These are phyloP conservation scores for Aspergillus amoenus DNA, from an alignment of 2,329 filamentous ascomycete genomes.

Conservation along the genomic window DNA sequence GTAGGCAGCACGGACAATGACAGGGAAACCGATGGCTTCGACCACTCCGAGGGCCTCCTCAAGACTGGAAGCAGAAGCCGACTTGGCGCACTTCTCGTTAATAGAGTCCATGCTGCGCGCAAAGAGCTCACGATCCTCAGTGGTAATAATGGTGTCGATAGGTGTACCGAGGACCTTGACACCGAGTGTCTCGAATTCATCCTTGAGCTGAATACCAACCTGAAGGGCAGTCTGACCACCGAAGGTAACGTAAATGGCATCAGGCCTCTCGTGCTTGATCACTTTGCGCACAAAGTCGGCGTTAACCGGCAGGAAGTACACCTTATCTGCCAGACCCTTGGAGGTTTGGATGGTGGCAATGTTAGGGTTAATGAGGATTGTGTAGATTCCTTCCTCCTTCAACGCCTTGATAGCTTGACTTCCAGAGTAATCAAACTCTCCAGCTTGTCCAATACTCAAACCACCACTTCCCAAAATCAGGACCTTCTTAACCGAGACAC, in stretches of 20 bases:
- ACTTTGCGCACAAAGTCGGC: conserved; percentile 97
- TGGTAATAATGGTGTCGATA: conserved; percentile 97
- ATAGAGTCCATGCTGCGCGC: conserved; percentile 98
- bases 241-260: conserved; percentile 97
- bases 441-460: conserved; percentile 94
- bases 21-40: conserved; percentile 88
- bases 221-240: conserved; percentile 96
- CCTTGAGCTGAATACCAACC: conserved; percentile 95
- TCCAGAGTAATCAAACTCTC: conserved; percentile 98
- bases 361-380: conserved; percentile 97
- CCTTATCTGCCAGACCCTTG: conserved; percentile 95
- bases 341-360: conserved; percentile 99
- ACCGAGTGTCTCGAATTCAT: conserved; percentile 89
- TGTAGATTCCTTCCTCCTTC: conserved; percentile 98
- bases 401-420: conserved; percentile 98
- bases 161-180: conserved; percentile 94
- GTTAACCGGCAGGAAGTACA: conserved; percentile 97
- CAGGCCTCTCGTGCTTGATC: conserved; percentile 88
- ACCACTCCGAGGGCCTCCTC: conserved; percentile 88
- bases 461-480: conserved; percentile 92
- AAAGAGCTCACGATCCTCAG: conserved; percentile 95
- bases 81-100: conserved; percentile 96
- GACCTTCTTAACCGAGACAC: conserved; percentile 87
- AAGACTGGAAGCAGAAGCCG: conserved; percentile 82
- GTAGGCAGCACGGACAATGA: conserved; percentile 95